phyloP scores from a whole-genome alignment of 805 yeast genomes.

The Kurtzmaniella cleridarum region DNA sequence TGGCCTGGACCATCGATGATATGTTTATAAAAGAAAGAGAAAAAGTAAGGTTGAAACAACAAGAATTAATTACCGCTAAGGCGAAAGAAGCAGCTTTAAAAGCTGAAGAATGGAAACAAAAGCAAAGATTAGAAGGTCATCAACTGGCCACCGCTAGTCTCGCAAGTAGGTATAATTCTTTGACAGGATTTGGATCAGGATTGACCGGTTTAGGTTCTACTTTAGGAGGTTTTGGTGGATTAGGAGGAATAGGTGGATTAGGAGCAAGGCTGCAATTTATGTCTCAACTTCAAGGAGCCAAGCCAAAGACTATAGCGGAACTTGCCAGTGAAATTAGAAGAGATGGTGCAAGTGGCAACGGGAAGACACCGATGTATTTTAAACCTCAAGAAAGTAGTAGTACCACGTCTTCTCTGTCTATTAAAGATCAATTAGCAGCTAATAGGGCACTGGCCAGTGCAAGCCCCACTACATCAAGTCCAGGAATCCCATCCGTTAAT shows the following conservation, averaged over 20 bases:
- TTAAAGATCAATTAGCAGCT: constrained; percentile 45
- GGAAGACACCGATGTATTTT: constrained; percentile 29
- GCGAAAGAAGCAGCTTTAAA: constrained; percentile 51
- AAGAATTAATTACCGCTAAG: constrained; percentile 57
- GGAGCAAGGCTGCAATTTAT: constrained; percentile 16
- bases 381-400: constrained; percentile 17
- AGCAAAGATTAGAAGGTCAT: constrained; percentile 32
- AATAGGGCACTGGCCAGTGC: constrained; percentile 23
- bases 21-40: constrained; percentile 80
- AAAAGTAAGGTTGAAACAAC: constrained; percentile 49
- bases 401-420: constrained; percentile 10
- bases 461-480: constrained; percentile 5
- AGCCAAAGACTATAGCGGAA: constrained; percentile 38
- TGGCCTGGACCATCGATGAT: constrained; percentile 92
- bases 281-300: constrained; percentile 15
- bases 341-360: constrained; percentile 21
- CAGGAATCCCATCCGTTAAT: constrained; percentile 32
- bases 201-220: too few species aligned
- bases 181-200: constrained; percentile 12
- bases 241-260: too few species aligned
- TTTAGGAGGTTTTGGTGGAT: too few species aligned
- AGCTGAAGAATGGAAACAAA: constrained; percentile 46
- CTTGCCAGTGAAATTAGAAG: constrained; percentile 36
- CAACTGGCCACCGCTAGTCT: constrained; percentile 14
- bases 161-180: constrained; percentile 27